Percentiles rank a stretch among this genome's conserved stretches.
phyloP scores from a whole-genome alignment of 768 basidiomycete species.

The Mycena galopus region DNA sequence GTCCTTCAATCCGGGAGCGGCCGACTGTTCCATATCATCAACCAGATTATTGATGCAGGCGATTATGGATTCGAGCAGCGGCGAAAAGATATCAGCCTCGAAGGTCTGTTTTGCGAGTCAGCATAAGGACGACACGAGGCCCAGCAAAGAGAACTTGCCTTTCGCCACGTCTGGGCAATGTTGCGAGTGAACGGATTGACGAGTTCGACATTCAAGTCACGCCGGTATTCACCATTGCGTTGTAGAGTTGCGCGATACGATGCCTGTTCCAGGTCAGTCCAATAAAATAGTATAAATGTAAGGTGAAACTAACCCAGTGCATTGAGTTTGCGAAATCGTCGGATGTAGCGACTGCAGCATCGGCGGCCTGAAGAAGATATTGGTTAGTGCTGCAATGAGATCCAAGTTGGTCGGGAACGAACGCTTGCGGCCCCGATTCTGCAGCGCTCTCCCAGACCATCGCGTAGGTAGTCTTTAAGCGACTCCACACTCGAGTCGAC shows the following conservation, averaged over 20 bases:
- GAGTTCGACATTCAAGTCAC: slow-evolving; percentile 73
- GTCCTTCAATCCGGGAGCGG: slow-evolving; percentile 66
- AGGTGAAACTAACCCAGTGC: slow-evolving; percentile 66
- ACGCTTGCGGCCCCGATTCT: slow-evolving; percentile 64
- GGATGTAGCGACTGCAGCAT: slow-evolving; percentile 58
- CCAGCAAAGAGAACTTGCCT: slow-evolving; percentile 35
- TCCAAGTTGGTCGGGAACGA: slow-evolving; percentile 32
- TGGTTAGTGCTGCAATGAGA: too few relatives aligned
- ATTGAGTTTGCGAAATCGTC: slow-evolving; percentile 66
- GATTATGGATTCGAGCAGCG: slow-evolving; percentile 57
- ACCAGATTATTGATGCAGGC: slow-evolving; percentile 58
- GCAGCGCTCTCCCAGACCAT: slow-evolving; percentile 72
- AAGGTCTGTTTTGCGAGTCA: slow-evolving; percentile 50
- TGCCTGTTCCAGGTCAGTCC: slow-evolving; percentile 36
- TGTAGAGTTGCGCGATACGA: slow-evolving; percentile 64
- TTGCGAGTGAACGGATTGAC: slow-evolving; percentile 69
- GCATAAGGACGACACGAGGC: background rate
- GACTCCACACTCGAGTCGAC: slow-evolving; percentile 60
- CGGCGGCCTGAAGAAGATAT: slow-evolving; percentile 49
- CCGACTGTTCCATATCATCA: slow-evolving; percentile 63
- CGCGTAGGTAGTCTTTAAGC: slow-evolving; percentile 63
- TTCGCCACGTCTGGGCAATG: slow-evolving; percentile 70
- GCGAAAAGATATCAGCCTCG: slow-evolving; percentile 66
- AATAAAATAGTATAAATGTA: background rate
- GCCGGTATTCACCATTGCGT: slow-evolving; percentile 67